These are phyloP conservation scores for Closterium sp. DNA, from an alignment of 139 green algal species.

Conservation along the genomic window DNA sequence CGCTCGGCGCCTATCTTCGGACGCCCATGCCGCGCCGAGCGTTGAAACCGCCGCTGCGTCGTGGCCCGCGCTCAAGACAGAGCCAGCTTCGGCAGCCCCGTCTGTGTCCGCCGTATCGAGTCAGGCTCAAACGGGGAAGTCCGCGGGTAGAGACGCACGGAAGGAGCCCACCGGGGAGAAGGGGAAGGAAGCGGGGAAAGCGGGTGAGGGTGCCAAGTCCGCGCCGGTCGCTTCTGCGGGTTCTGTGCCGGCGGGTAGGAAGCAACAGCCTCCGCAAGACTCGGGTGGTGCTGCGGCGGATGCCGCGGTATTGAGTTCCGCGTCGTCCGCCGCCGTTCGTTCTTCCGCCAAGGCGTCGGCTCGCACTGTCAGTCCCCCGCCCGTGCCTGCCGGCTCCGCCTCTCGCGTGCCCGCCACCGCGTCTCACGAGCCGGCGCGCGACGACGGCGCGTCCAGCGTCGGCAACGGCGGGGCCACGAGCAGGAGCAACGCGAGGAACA, in stretches of 20 bases:
- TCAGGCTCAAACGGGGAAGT: neutral
- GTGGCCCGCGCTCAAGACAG: neutral
- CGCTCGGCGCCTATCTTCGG: neutral
- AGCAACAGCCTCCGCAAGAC: neutral
- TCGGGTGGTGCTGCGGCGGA: neutral
- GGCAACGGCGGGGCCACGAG: neutral
- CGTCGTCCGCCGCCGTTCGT: neutral
- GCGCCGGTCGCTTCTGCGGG: neutral
- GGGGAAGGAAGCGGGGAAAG: neutral
- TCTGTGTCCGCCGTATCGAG: neutral
- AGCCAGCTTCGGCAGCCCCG: neutral
- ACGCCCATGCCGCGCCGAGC: neutral
- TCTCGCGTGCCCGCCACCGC: neutral
- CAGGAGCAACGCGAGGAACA: neutral
- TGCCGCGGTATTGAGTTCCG: neutral
- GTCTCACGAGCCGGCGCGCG: neutral
- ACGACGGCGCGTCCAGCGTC: neutral
- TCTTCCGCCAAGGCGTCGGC: neutral
- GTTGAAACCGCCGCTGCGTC: neutral
- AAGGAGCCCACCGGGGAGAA: neutral
- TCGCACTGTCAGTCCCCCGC: neutral
- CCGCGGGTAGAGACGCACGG: neutral
- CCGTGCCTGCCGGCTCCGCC: neutral
- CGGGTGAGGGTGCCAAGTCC: neutral
- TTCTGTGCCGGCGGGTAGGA: neutral